Evolutionary conservation across 345 rosid species (phyloP).

Genomic region (Citrus unshiu): DNA sequence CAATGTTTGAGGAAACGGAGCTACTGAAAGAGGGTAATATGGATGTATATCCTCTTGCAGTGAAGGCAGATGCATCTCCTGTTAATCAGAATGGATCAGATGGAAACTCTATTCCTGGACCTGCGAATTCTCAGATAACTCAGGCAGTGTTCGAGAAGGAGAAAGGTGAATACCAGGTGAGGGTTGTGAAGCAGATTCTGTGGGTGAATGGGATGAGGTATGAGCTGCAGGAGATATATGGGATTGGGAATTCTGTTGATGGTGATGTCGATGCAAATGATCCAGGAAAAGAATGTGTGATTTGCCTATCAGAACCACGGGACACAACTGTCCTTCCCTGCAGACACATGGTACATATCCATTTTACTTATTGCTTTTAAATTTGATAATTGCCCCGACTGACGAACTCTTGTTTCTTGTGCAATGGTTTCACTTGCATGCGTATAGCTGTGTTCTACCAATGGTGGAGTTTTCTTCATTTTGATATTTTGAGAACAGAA

Average conservation of each 20-base stretch:
- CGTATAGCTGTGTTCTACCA: neutral
- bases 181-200: slow-evolving; percentile 77
- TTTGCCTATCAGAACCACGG: slow-evolving; percentile 88
- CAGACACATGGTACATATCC: slow-evolving; percentile 82
- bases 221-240: slow-evolving; percentile 94
- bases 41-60: slow-evolving; percentile 66
- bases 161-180: slow-evolving; percentile 55
- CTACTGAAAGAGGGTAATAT: slow-evolving; percentile 36
- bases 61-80: slow-evolving; percentile 69
- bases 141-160: slow-evolving; percentile 74
- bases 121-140: slow-evolving; percentile 68
- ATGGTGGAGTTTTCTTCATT: neutral
- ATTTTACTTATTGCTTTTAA: neutral
- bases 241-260: slow-evolving; percentile 79
- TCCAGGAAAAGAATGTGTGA: slow-evolving; percentile 87
- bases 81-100: slow-evolving; percentile 37
- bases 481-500: neutral
- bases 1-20: slow-evolving; percentile 58
- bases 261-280: slow-evolving; percentile 71
- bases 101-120: slow-evolving; percentile 37
- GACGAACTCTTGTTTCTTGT: neutral
- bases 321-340: slow-evolving; percentile 96
- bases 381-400: neutral
- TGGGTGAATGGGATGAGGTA: slow-evolving; percentile 74
- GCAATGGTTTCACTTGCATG: neutral